These are phyloP conservation scores for Pseudocercospora crystallina DNA, from an alignment of 2,329 filamentous ascomycete genomes.

Conservation along the genomic window DNA sequence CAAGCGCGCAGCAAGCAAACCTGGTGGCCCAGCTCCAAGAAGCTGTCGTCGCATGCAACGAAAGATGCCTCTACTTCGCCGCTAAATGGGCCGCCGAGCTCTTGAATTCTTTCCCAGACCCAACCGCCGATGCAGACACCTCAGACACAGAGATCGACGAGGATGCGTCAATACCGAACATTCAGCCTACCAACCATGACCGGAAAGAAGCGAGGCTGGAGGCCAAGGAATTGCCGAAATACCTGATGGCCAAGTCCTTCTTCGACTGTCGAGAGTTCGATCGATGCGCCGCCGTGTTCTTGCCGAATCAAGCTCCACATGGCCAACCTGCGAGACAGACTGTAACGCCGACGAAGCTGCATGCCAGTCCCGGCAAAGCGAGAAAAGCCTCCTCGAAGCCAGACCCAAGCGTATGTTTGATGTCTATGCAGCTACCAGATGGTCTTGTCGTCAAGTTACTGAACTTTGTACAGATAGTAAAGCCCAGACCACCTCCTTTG, in stretches of 20 bases:
- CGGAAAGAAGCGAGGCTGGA: slow-evolving; percentile 74
- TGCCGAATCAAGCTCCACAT: slow-evolving; percentile 62
- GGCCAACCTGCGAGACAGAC: slow-evolving; percentile 34
- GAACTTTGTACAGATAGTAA: slow-evolving; percentile 26
- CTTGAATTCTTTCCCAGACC: slow-evolving; percentile 74
- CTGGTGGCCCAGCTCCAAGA: slow-evolving; percentile 76
- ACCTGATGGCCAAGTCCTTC: slow-evolving; percentile 86
- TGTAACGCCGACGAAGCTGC: slow-evolving; percentile 53
- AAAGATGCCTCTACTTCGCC: slow-evolving; percentile 91
- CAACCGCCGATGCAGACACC: slow-evolving; percentile 37
- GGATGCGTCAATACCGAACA: slow-evolving; percentile 29
- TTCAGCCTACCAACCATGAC: slow-evolving; percentile 61
- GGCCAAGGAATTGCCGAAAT: slow-evolving; percentile 75
- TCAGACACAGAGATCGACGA: slow-evolving; percentile 53
- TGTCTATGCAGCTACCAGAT: too few species aligned
- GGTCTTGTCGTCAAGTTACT: too few species aligned
- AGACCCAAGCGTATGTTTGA: too few species aligned
- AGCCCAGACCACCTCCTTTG: slow-evolving; percentile 9
- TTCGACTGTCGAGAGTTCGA: slow-evolving; percentile 96
- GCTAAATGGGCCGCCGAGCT: slow-evolving; percentile 98
- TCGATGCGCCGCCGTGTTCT: slow-evolving; percentile 82
- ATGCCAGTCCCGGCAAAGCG: neutral
- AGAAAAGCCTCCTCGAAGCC: neutral
- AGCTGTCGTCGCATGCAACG: slow-evolving; percentile 85
- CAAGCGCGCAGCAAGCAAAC: slow-evolving; percentile 52